A percentile compares a stretch with the other conserved stretches of the same genome.
phyloP scores from a whole-genome alignment of 805 yeast species.

The Yamadazyma paraphyllophila region DNA sequence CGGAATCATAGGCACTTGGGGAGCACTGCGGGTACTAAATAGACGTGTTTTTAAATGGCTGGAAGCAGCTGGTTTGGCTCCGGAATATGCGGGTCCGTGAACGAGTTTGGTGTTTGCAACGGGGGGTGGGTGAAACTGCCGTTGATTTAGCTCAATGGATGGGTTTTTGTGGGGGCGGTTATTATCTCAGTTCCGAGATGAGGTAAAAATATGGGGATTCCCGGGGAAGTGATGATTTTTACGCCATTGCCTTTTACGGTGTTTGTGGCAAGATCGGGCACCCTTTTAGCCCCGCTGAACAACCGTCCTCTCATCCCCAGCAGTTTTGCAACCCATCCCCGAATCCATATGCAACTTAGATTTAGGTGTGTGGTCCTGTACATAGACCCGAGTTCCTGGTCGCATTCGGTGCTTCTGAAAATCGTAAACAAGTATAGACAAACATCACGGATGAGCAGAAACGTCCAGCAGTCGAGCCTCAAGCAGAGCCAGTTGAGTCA shows the following conservation, averaged over 20 bases:
- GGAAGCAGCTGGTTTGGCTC: not conserved
- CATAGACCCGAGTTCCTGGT: not conserved
- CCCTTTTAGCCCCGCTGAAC: not conserved
- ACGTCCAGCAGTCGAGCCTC: constrained; percentile 1
- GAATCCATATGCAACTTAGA: too few relatives aligned
- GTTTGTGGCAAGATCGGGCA: not conserved
- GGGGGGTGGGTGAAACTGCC: too few relatives aligned
- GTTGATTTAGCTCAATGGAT: too few relatives aligned
- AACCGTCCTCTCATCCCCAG: too few relatives aligned
- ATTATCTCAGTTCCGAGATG: not conserved
- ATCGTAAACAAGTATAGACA: too few relatives aligned
- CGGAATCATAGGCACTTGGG: constrained; percentile 5
- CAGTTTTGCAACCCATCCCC: too few relatives aligned
- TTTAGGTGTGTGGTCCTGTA: not conserved
- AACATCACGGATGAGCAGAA: constrained; percentile 2
- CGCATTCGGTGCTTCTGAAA: too few relatives aligned
- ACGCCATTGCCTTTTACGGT: not conserved
- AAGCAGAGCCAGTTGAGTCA: constrained; percentile 40
- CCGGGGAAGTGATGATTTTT: not conserved
- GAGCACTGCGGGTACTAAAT: not conserved
- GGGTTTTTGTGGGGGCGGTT: not conserved
- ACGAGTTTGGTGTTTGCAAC: too few relatives aligned
- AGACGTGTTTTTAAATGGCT: not conserved
- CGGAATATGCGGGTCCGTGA: too few relatives aligned
- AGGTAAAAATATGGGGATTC: not conserved